Base-by-base conservation (phyloP, 495 filamentous ascomycete species). In the Penicillium daleae region DNA sequence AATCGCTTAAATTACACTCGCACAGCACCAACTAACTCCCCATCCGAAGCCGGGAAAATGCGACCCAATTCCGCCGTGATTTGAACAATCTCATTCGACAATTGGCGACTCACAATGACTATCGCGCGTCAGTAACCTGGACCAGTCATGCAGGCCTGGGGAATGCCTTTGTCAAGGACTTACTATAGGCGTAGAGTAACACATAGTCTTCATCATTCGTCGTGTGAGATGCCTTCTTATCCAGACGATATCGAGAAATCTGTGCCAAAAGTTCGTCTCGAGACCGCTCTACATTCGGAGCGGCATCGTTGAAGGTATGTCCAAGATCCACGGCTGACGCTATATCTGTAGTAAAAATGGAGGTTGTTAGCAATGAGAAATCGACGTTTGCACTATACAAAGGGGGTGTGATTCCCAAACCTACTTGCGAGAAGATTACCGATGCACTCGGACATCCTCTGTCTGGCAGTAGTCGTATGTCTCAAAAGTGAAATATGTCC, bases 321-420 rank as follows among this genome's bases (percentile, higher is more conserved):
- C 94, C 93, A 1, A 97, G 82, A 77, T 95, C 94, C 72, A 97
- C 85, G 2, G 91, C 93, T 2, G 90, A 93, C 1, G 94, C 95
- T 62, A 99, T 85, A 3, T 97, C 93, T 89, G 52, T 42, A 15
- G 21, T 35, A 8, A 37, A 2, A 15, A 4, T 15, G 2, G n/a
- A n/a, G 8, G 10, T 4, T 9, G 21, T 46, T 22, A 46, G 42
- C 2, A 24, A 4, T 8, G 19, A 46, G 8, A 0, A 1, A 5
- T 9, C 8, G 9, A 22, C 3, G 1, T 3, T 19, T 46, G 21
- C 42, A 10, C 1, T 46, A 0, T 21, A 8, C 8, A 2, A 9
- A 24, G 42, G n/a, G 12, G n/a, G 24, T 32, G 2, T 7, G 27
- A 4, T n/a, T 32, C n/a, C n/a, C 0, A 24, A 24, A 66, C 80